These are phyloP conservation scores for Ophiorrhiza pumila DNA, from an alignment of 257 asterid genomes.

Conservation along the genomic window DNA sequence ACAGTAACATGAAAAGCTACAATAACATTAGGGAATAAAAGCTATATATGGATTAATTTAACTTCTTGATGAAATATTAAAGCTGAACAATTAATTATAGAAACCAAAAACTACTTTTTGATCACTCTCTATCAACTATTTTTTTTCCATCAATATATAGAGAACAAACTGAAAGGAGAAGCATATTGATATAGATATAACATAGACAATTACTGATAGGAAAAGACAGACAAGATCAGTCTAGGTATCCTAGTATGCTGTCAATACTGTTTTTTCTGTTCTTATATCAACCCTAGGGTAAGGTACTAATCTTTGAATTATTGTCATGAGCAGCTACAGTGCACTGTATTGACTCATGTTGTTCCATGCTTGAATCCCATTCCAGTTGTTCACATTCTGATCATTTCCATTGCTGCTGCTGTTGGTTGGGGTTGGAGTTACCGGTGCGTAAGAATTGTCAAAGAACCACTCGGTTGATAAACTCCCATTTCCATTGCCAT, in stretches of 20 bases:
- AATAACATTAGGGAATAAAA: background rate
- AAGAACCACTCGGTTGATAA: slow-evolving; percentile 71
- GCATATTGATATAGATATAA: slow-evolving; percentile 3
- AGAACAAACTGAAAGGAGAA: slow-evolving; percentile 11
- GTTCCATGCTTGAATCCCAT: slow-evolving; percentile 58
- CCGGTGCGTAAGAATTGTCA: slow-evolving; percentile 40
- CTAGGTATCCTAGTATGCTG: slow-evolving; percentile 6
- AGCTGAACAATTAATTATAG: background rate
- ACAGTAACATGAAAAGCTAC: background rate
- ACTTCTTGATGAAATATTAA: background rate
- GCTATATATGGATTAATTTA: background rate
- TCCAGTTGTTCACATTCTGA: slow-evolving; percentile 43
- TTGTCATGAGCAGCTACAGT: slow-evolving; percentile 37
- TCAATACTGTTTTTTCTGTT: slow-evolving; percentile 3
- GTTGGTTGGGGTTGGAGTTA: slow-evolving; percentile 30
- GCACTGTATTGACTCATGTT: slow-evolving; percentile 52
- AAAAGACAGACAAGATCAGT: slow-evolving; percentile 10
- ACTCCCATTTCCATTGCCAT: slow-evolving; percentile 20
- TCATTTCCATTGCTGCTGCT: slow-evolving; percentile 31
- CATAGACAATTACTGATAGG: background rate
- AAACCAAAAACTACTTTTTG: slow-evolving; percentile 4
- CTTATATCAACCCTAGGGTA: slow-evolving; percentile 13
- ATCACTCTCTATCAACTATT: slow-evolving; percentile 8
- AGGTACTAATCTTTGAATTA: slow-evolving; percentile 3
- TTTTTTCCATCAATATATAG: background rate